phyloP scores from a whole-genome alignment of 75 land plant species.

The Larix kaempferi region DNA sequence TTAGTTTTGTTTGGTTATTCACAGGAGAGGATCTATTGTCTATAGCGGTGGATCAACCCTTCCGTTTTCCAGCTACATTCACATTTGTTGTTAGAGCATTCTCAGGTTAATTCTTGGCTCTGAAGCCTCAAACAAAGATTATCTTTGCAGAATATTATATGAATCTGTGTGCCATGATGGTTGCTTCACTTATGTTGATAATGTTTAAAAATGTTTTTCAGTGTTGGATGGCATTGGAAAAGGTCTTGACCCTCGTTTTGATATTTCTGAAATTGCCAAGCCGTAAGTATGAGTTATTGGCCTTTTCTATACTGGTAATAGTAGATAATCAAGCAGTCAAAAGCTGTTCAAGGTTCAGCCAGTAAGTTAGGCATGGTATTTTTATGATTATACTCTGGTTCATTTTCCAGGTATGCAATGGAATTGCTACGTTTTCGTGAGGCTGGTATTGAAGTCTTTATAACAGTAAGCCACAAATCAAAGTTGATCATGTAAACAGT shows the following conservation, averaged over 20 bases:
- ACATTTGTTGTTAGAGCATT: slow-evolving; percentile 99
- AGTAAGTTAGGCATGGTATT: slow-evolving; percentile 6
- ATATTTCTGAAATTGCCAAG: slow-evolving; percentile 99
- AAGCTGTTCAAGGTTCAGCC: background rate
- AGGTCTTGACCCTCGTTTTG: slow-evolving; percentile 99
- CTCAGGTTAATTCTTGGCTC: slow-evolving; percentile 57
- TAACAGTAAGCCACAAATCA: slow-evolving; percentile 48
- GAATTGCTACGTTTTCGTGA: slow-evolving; percentile 91
- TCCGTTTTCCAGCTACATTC: slow-evolving; percentile 98
- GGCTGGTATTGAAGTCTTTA: slow-evolving; percentile 86
- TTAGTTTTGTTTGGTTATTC: background rate
- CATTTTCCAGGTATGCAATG: slow-evolving; percentile 78
- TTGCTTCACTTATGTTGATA: background rate
- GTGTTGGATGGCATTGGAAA: slow-evolving; percentile 99
- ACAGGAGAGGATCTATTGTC: slow-evolving; percentile 97
- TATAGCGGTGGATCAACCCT: slow-evolving; percentile 97
- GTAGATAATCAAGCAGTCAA: background rate
- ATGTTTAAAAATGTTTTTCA: slow-evolving; percentile 25
- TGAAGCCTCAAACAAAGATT: too few species aligned
- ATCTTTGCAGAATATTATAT: background rate
- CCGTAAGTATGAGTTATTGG: slow-evolving; percentile 66
- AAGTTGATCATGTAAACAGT: background rate
- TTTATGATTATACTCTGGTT: slow-evolving; percentile 5
- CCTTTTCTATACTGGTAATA: background rate
- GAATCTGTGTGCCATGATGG: slow-evolving; percentile 3